Evolutionary conservation across 148 eudicot species (phyloP).

Genomic region (Spergularia bocconei): DNA sequence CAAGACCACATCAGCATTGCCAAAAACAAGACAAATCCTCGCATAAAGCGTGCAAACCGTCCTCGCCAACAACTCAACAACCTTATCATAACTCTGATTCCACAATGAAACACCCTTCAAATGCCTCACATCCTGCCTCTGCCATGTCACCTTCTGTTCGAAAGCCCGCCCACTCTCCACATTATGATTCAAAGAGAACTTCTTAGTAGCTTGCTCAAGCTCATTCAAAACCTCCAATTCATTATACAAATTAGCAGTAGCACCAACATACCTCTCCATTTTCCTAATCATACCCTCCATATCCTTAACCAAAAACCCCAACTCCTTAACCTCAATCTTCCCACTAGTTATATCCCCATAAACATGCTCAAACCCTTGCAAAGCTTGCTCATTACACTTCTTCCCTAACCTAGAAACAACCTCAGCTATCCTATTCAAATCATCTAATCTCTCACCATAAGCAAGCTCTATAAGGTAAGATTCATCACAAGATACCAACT

Average conservation of each 20-base stretch:
- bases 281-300: conserved; percentile 80
- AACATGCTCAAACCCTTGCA: conserved; percentile 83
- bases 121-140: conserved; percentile 74
- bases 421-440: conserved; percentile 56
- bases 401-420: conserved; percentile 80
- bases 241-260: conserved; percentile 55
- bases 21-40: conserved; percentile 53
- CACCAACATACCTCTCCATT: conserved; percentile 68
- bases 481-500: conserved; percentile 57
- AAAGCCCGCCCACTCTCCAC: conserved; percentile 63
- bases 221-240: conserved; percentile 79
- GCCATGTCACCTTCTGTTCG: conserved; percentile 81
- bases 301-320: conserved; percentile 74
- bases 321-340: conserved; percentile 48
- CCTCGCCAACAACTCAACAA: conserved; percentile 72
- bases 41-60: conserved; percentile 76
- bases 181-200: conserved; percentile 56
- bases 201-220: conserved; percentile 57
- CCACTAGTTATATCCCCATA: conserved; percentile 64
- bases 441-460: conserved; percentile 65
- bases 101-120: conserved; percentile 70
- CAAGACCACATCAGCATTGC: conserved; percentile 27
- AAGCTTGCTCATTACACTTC: conserved; percentile 59
- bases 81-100: conserved; percentile 84
- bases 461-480: conserved; percentile 55